Conservation (phyloP, 495 filamentous ascomycete genomes). For the Echria macrotheca region DNA sequence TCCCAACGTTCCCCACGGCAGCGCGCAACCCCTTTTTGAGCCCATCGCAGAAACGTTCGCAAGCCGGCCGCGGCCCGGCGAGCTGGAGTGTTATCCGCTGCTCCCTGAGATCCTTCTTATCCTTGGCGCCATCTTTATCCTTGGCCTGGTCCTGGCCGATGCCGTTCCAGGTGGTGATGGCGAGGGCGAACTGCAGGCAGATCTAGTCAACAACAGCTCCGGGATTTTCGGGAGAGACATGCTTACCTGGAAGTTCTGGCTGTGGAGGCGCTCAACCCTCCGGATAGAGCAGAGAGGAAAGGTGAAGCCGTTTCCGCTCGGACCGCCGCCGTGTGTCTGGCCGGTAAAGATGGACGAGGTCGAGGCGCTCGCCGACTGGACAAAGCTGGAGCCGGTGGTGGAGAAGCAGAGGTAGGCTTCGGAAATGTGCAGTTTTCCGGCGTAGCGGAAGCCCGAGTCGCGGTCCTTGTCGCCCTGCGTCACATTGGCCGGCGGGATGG, state of each 20-base stretch:
- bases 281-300: conserved; percentile 90
- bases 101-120: conserved; percentile 49
- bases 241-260: conserved; percentile 66
- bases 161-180: conserved; percentile 95
- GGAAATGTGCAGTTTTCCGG: conserved; percentile 88
- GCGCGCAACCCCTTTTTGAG: conserved; percentile 82
- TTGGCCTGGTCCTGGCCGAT: conserved; percentile 46
- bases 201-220: too few relatives aligned
- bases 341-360: conserved; percentile 77
- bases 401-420: conserved; percentile 95
- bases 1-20: conserved; percentile 79
- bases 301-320: conserved; percentile 94
- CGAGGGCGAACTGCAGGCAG: conserved; percentile 68
- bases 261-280: conserved; percentile 86
- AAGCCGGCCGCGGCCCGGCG: conserved; percentile 77
- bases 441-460: conserved; percentile 75
- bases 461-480: conserved; percentile 57
- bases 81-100: conserved; percentile 88
- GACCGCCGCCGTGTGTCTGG: conserved; percentile 82
- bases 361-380: conserved; percentile 66
- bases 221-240: not conserved
- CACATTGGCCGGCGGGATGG: conserved; percentile 61
- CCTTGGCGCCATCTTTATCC: conserved; percentile 40
- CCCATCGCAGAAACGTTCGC: conserved; percentile 93
- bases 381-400: conserved; percentile 83